Base-by-base conservation (phyloP, 208 protist genomes). In the Novymonas esmeraldas region DNA sequence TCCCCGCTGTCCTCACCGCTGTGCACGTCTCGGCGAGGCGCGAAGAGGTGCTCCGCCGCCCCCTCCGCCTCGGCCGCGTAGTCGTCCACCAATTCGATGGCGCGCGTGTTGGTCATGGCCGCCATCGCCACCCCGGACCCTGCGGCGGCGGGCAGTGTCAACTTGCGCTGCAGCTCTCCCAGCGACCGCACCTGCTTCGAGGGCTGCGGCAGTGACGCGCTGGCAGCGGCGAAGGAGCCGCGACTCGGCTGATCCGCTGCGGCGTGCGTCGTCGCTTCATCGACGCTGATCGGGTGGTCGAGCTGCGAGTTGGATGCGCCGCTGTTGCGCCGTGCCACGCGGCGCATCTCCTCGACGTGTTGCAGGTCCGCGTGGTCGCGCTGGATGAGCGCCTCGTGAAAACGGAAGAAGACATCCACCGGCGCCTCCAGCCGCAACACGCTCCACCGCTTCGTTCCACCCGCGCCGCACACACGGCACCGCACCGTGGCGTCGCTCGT, bases 371-470 rank as follows among this genome's bases (percentile, higher is more conserved):
- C 67, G 16, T 78, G 76, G 52, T 96, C 92, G 36, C 80, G 65
- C 57, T 89, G 56, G 48, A 92, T 66, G 36, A 96, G 70, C 31
- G 87, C 78, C 62, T 96, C 92, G 34, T 89, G 86, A 66, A 95
- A 96, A 46, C 83, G 81, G 54, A 96, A 96, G 62, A 94, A 96
- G 14, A 94, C 87, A 60, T 96, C 92, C 0, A 94, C 88, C 2
- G 79, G 69, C 64, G 92, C 92, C 70, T 96, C 91, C 22, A 94
- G 66, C 13, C 76, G 79, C 42, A 90, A 74, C 29, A 94, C 78
- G 20, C 60, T 73, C 65, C 81, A 93, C 39, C 76, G 50, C 18
- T 70, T 69, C 16, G 64, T 79, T 1, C 61, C 67, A 9, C 91
- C 87, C 3, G 80, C 77, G 13, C 79, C 72, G 39, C 92, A 96